Percentiles rank a stretch among this genome's conserved stretches.
These are phyloP conservation scores for Chaetomium sp. DNA, from an alignment of 2,329 filamentous ascomycete genomes.

Conservation along the genomic window DNA sequence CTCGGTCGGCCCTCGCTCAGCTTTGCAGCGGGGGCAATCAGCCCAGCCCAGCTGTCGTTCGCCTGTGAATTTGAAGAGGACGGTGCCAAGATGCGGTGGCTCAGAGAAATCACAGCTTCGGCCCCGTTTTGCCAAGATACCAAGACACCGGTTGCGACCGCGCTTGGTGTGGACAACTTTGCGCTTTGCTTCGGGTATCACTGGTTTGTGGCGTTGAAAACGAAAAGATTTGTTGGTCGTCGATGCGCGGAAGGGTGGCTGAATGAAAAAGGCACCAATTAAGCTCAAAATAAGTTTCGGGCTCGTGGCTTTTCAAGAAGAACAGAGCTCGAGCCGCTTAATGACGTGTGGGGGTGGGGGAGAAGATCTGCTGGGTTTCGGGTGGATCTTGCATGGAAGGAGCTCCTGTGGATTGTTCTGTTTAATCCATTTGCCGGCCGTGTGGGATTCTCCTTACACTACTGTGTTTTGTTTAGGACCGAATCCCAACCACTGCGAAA, in stretches of 20 bases:
- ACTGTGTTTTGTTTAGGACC: too few relatives aligned
- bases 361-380: not conserved
- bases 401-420: not conserved
- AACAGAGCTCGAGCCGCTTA: not conserved
- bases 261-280: too few relatives aligned
- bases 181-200: too few relatives aligned
- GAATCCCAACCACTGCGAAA: too few relatives aligned
- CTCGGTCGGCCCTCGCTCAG: constrained; percentile 13
- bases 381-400: not conserved
- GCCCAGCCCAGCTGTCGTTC: constrained; percentile 8
- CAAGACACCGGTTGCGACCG: constrained; percentile 3
- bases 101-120: constrained; percentile 7
- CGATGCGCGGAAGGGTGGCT: too few relatives aligned
- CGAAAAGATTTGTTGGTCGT: too few relatives aligned
- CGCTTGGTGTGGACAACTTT: not conserved
- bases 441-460: too few relatives aligned
- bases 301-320: too few relatives aligned
- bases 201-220: too few relatives aligned
- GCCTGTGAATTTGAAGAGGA: not conserved
- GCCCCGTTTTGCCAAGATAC: constrained; percentile 20
- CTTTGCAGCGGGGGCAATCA: constrained; percentile 17
- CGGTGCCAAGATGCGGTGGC: constrained; percentile 16
- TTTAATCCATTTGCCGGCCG: too few relatives aligned
- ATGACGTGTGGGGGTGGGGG: constrained; percentile 10
- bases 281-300: too few relatives aligned